These are phyloP conservation scores for Breynia disticha DNA, from an alignment of 441 rosid species.

Conservation along the genomic window DNA sequence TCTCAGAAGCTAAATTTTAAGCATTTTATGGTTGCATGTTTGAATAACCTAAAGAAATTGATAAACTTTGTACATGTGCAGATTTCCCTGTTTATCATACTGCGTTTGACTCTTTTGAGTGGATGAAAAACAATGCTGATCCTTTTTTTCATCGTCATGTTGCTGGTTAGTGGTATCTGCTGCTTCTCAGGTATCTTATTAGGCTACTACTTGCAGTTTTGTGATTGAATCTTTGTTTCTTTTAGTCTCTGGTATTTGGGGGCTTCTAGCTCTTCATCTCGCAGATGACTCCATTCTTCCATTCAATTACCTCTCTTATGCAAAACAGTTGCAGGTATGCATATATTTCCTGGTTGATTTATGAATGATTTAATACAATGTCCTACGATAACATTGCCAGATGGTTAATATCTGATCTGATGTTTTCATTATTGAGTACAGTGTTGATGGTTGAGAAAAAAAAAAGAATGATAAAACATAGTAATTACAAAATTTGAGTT, in stretches of 20 bases:
- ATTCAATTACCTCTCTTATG: conserved; percentile 59
- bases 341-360: conserved; percentile 4
- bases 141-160: conserved; percentile 81
- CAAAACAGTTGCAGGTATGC: conserved; percentile 47
- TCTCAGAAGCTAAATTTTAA: not conserved
- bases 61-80: conserved; percentile 20
- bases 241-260: conserved; percentile 81
- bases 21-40: not conserved
- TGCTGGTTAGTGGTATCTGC: conserved; percentile 45
- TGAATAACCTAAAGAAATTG: not conserved
- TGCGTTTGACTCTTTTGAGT: conserved; percentile 72
- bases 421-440: too few relatives aligned
- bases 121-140: conserved; percentile 65
- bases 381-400: too few relatives aligned
- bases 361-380: too few relatives aligned
- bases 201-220: too few relatives aligned
- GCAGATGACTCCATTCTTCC: conserved; percentile 77
- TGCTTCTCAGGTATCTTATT: conserved; percentile 4
- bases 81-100: conserved; percentile 94
- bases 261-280: conserved; percentile 58
- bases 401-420: too few relatives aligned
- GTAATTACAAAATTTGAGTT: too few relatives aligned
- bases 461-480: too few relatives aligned
- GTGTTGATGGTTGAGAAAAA: too few relatives aligned
- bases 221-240: not conserved